Evolutionary conservation across 1,284 basidiomycete genomes (phyloP).

Genomic region (Thelephora terrestris): DNA sequence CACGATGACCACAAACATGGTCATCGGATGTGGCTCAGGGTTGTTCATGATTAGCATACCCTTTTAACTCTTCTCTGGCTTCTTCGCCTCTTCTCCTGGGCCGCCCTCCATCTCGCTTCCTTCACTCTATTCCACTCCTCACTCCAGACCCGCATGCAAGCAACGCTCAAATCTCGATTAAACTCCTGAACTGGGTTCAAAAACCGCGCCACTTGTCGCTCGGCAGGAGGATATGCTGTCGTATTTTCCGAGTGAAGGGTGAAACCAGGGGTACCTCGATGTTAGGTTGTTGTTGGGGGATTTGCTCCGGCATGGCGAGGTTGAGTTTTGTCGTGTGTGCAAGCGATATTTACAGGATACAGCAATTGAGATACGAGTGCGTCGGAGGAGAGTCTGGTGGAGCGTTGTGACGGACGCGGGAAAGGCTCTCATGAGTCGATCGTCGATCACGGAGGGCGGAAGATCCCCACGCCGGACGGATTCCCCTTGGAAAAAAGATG

Average conservation of each 20-base stretch:
- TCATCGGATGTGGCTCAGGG: constrained; percentile 7
- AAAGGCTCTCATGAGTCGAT: too few species aligned
- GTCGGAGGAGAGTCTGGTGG: too few species aligned
- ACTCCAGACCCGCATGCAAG: constrained; percentile 82
- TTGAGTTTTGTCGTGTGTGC: too few species aligned
- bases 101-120: constrained; percentile 47
- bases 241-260: constrained; percentile 79
- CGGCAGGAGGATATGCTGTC: constrained; percentile 73
- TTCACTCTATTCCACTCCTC: constrained; percentile 63
- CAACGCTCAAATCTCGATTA: constrained; percentile 90
- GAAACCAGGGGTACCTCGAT: constrained; percentile 64
- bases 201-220: constrained; percentile 76
- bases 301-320: too few species aligned
- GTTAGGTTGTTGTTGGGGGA: constrained; percentile 7
- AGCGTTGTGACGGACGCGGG: too few species aligned
- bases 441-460: too few species aligned
- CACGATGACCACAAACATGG: too few species aligned
- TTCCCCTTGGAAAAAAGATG: too few species aligned
- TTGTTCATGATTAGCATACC: constrained; percentile 13
- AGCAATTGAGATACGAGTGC: too few species aligned
- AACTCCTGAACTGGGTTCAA: constrained; percentile 98
- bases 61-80: constrained; percentile 21
- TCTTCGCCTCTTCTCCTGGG: constrained; percentile 28
- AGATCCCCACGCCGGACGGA: too few species aligned
- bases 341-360: too few species aligned